Conservation (phyloP, 2,329 filamentous ascomycete genomes). For the Diplodia scrobiculata region DNA sequence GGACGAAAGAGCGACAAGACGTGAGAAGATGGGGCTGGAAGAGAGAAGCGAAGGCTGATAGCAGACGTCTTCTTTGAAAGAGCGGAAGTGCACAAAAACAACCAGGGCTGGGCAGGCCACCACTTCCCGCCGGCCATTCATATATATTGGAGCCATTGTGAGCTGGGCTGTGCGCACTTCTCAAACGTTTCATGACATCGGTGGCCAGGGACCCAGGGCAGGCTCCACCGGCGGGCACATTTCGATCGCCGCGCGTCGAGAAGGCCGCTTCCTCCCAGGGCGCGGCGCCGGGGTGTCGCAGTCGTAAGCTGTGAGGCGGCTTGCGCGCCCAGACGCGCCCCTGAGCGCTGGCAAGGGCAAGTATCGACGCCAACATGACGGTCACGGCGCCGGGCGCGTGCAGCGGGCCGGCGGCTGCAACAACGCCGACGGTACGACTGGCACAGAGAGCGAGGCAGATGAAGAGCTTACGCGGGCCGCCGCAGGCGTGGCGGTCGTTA, state of each 20-base stretch:
- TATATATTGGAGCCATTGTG: conserved; percentile 22
- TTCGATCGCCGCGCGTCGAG: conserved; percentile 27
- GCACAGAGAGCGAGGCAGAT: neutral
- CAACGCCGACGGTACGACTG: neutral
- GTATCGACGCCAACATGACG: conserved; percentile 19
- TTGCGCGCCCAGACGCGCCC: conserved; percentile 5
- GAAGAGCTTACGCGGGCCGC: conserved; percentile 5
- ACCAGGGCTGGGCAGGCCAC: conserved; percentile 24
- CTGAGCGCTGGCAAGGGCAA: conserved; percentile 19
- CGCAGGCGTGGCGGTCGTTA: neutral
- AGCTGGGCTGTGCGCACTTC: conserved; percentile 24
- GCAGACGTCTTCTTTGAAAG: conserved; percentile 16
- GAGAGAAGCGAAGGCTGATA: conserved; percentile 1
- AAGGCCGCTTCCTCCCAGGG: conserved; percentile 11
- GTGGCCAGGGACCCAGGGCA: conserved; percentile 18
- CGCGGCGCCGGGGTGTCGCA: conserved; percentile 16
- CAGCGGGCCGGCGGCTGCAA: neutral
- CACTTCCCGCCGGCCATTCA: conserved; percentile 25
- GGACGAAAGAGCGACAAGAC: conserved; percentile 15
- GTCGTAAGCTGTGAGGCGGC: conserved; percentile 25
- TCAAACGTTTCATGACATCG: conserved; percentile 27
- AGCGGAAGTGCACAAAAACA: conserved; percentile 14
- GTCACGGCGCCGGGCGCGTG: neutral
- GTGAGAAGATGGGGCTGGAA: conserved; percentile 2
- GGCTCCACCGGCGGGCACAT: conserved; percentile 24